Evolutionary conservation across 2,329 filamentous ascomycete species (phyloP).

Genomic region (Ophiostoma himal-ulmi): DNA sequence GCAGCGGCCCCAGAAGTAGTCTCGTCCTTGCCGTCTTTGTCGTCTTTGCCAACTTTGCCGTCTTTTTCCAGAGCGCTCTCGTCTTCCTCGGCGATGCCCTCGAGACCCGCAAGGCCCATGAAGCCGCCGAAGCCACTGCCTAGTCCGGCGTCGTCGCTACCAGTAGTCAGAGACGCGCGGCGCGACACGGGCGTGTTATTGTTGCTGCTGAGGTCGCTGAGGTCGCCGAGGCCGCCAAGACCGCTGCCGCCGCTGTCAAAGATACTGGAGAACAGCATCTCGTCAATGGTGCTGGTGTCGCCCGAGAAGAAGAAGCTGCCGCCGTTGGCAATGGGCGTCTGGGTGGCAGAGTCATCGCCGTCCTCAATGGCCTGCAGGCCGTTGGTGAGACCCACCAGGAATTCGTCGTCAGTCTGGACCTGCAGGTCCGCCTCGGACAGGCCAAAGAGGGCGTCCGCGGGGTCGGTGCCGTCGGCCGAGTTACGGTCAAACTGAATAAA

Average conservation of each 20-base stretch:
- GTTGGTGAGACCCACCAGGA: slow-evolving; percentile 27
- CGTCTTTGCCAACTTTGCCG: slow-evolving; percentile 26
- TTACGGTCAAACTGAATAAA: slow-evolving; percentile 61
- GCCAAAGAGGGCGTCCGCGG: slow-evolving; percentile 17
- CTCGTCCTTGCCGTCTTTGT: slow-evolving; percentile 30
- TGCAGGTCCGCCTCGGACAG: slow-evolving; percentile 10
- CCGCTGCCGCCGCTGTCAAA: slow-evolving; percentile 9
- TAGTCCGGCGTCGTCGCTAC: background rate
- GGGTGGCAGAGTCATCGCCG: slow-evolving; percentile 46
- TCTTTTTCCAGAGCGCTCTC: background rate
- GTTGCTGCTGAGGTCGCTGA: background rate
- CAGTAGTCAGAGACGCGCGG: background rate
- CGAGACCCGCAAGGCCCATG: background rate
- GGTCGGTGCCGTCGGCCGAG: slow-evolving; percentile 33
- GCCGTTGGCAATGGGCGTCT: slow-evolving; percentile 24
- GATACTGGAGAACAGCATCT: slow-evolving; percentile 9
- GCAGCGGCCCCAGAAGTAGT: slow-evolving; percentile 7
- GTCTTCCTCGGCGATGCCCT: slow-evolving; percentile 10
- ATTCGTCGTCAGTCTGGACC: slow-evolving; percentile 15
- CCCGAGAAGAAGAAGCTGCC: background rate
- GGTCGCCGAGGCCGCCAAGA: background rate
- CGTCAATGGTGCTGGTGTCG: background rate
- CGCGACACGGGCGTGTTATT: background rate
- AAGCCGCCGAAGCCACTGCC: background rate
- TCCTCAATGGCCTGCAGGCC: slow-evolving; percentile 42